phyloP scores from a whole-genome alignment of 306 rosid genomes.

The Fagus crenata region DNA sequence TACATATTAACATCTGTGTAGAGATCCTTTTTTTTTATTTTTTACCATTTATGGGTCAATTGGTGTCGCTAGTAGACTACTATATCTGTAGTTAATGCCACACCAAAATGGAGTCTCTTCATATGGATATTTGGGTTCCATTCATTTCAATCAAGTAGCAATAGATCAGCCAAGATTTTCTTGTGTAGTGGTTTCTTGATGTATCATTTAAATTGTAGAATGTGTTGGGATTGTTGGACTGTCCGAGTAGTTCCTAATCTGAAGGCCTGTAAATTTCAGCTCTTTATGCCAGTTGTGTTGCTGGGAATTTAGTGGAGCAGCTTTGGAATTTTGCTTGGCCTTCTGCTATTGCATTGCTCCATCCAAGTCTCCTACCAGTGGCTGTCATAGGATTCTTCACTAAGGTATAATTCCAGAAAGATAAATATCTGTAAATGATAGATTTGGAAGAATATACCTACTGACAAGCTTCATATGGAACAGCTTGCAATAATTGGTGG shows the following conservation, averaged over 20 bases:
- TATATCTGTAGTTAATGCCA: background rate
- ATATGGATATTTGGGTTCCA: constrained; percentile 1
- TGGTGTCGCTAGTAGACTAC: background rate
- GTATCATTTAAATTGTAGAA: constrained; percentile 17
- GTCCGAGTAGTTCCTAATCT: constrained; percentile 37
- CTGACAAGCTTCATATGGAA: constrained; percentile 27
- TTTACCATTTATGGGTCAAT: background rate
- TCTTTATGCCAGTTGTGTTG: constrained; percentile 78
- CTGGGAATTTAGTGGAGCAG: constrained; percentile 93
- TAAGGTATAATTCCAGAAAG: constrained; percentile 46
- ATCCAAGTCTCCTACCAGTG: constrained; percentile 94
- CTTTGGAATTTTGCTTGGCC: constrained; percentile 99
- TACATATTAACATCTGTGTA: background rate
- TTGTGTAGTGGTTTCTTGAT: constrained; percentile 25
- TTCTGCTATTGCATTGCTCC: constrained; percentile 89
- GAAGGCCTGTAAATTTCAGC: constrained; percentile 54
- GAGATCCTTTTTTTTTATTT: background rate
- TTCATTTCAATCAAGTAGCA: background rate
- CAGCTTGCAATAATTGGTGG: constrained; percentile 70
- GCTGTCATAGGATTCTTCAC: constrained; percentile 87
- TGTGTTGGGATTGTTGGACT: constrained; percentile 23
- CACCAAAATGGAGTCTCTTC: background rate
- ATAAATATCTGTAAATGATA: constrained; percentile 2
- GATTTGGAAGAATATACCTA: constrained; percentile 16
- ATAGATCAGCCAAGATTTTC: constrained; percentile 11